Percentiles rank a stretch among this genome's conserved stretches.
Conservation (phyloP, 2,329 filamentous ascomycete genomes). For the Sarocladiaceae sp. region DNA sequence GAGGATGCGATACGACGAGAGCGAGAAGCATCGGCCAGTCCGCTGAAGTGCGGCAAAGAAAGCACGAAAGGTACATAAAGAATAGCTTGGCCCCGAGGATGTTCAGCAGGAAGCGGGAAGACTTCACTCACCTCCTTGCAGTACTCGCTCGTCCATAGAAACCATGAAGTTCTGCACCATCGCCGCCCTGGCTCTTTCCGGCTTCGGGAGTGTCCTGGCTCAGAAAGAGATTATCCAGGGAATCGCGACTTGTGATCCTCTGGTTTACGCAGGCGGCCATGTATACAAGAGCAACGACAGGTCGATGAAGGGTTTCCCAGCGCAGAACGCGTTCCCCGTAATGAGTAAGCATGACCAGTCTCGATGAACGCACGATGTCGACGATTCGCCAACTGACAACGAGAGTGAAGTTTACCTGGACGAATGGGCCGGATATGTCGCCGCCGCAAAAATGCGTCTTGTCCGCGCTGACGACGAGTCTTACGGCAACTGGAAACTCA, state of each 20-base stretch:
- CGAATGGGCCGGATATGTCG: not conserved
- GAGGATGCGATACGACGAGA: not conserved
- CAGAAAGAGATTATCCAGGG: not conserved
- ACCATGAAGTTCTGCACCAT: not conserved
- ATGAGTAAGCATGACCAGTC: not conserved
- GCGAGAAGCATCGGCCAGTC: not conserved
- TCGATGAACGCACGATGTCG: not conserved
- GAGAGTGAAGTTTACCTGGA: not conserved
- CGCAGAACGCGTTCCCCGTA: not conserved
- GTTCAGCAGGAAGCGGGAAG: not conserved
- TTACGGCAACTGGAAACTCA: not conserved
- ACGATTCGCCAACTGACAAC: not conserved
- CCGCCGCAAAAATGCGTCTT: not conserved
- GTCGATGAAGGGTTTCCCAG: not conserved
- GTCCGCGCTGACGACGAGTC: not conserved
- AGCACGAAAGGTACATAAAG: too few species aligned
- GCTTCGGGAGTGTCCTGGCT: not conserved
- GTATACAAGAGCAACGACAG: not conserved
- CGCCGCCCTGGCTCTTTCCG: not conserved
- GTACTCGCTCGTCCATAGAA: not conserved
- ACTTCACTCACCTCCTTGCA: not conserved
- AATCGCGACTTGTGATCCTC: not conserved
- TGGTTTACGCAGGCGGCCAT: not conserved
- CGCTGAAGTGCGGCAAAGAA: not conserved
- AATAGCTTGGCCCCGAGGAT: not conserved